Evolutionary conservation across 176 grass and related monocot genomes (phyloP).

Genomic region (Lolium perenne): DNA sequence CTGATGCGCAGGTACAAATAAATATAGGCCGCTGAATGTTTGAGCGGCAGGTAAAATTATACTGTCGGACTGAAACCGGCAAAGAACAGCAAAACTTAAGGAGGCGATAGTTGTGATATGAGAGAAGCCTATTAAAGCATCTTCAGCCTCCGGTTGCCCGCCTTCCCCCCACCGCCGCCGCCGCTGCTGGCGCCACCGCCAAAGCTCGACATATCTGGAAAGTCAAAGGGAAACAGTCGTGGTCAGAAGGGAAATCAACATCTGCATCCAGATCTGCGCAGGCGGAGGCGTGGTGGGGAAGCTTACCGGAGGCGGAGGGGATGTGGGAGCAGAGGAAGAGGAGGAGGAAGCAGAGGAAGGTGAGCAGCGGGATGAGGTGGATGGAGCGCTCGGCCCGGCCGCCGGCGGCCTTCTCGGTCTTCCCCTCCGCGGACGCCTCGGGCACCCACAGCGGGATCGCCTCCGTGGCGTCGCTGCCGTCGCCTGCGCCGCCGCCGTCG

Average conservation of each 20-base stretch:
- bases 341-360: conserved; percentile 69
- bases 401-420: conserved; percentile 20
- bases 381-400: conserved; percentile 49
- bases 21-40: conserved; percentile 2
- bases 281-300: neutral
- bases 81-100: neutral
- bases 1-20: neutral
- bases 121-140: conserved; percentile 15
- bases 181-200: neutral
- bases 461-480: conserved; percentile 34
- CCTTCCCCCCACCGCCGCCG: neutral
- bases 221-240: neutral
- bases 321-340: conserved; percentile 70
- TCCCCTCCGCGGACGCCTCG: conserved; percentile 38
- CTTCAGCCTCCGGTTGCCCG: conserved; percentile 47
- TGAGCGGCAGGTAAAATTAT: conserved; percentile 2
- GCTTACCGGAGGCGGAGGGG: conserved; percentile 51
- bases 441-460: conserved; percentile 17
- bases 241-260: neutral
- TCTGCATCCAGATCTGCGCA: conserved; percentile 2
- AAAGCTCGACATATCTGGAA: conserved; percentile 50
- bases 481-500: neutral
- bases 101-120: neutral
- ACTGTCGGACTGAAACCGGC: neutral
- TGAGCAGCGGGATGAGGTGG: conserved; percentile 72